phyloP scores from a whole-genome alignment of 805 yeast genomes.

The Zygoascus biomembranicola region DNA sequence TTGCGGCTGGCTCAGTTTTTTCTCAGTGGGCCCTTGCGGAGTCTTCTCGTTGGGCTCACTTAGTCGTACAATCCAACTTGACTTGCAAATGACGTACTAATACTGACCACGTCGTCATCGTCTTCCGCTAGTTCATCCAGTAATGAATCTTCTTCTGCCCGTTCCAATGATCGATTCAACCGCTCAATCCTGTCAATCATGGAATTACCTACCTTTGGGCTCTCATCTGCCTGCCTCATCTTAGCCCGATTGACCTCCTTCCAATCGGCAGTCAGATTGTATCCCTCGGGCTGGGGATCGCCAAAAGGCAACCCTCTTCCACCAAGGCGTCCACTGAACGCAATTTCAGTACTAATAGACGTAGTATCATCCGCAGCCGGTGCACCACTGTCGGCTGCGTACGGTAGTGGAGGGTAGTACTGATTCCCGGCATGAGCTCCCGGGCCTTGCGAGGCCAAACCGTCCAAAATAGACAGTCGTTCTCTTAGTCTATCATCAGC shows the following conservation, averaged over 20 bases:
- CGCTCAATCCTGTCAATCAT: slow-evolving; percentile 18
- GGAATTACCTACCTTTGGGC: slow-evolving; percentile 11
- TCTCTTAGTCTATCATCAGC: not conserved
- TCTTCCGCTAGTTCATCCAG: slow-evolving; percentile 11
- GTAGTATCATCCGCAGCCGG: not conserved
- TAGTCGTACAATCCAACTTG: slow-evolving; percentile 16
- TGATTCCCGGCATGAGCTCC: not conserved
- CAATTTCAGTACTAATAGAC: not conserved
- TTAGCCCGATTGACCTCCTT: not conserved
- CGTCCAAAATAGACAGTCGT: not conserved
- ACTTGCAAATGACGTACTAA: slow-evolving; percentile 17
- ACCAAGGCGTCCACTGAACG: not conserved
- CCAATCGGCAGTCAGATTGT: not conserved
- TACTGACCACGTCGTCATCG: slow-evolving; percentile 21
- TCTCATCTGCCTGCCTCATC: not conserved
- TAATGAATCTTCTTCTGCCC: not conserved
- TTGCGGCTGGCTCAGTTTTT: too few relatives aligned
- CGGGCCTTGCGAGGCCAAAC: not conserved
- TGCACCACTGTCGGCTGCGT: not conserved
- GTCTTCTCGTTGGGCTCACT: not conserved
- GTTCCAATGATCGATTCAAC: not conserved
- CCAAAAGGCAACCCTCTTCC: not conserved
- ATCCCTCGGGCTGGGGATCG: not conserved
- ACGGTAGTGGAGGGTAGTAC: not conserved
- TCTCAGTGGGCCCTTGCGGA: too few relatives aligned